phyloP scores from a whole-genome alignment of 352 stramenopile species.

The Phytophthora constricta region DNA sequence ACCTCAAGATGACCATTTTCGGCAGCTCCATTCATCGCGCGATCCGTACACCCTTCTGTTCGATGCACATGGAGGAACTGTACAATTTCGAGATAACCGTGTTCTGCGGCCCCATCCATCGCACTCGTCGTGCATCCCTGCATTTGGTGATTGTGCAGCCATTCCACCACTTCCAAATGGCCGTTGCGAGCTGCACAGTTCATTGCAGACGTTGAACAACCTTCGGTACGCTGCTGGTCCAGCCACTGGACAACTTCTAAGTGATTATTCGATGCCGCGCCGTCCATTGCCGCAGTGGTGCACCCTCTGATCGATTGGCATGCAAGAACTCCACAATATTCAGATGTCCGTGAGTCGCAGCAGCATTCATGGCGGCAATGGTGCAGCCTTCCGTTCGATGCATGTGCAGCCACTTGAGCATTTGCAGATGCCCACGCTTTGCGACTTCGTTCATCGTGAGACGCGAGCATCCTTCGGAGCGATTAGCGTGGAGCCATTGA shows the following conservation, averaged over 20 bases:
- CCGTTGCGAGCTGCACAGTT: conserved; percentile 32
- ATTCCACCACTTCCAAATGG: conserved; percentile 37
- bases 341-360: conserved; percentile 35
- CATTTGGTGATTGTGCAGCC: conserved; percentile 28
- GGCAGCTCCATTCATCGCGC: conserved; percentile 45
- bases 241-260: conserved; percentile 42
- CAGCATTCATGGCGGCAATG: conserved; percentile 34
- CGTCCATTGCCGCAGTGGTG: conserved; percentile 41
- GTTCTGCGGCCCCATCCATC: conserved; percentile 41
- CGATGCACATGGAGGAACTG: conserved; percentile 31
- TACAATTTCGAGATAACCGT: conserved; percentile 32
- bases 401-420: conserved; percentile 35
- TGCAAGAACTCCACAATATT: conserved; percentile 45
- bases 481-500: conserved; percentile 34
- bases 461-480: conserved; percentile 40
- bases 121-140: conserved; percentile 37
- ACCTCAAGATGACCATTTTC: conserved; percentile 35
- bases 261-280: conserved; percentile 41
- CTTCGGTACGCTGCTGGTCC: conserved; percentile 37
- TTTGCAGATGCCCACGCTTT: conserved; percentile 34
- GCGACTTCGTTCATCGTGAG: conserved; percentile 42
- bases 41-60: conserved; percentile 26
- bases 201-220: conserved; percentile 37
- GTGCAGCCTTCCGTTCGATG: conserved; percentile 39
- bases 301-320: conserved; percentile 38